Evolutionary conservation across 805 yeast species (phyloP).

Genomic region (Ogataea polymorpha): DNA sequence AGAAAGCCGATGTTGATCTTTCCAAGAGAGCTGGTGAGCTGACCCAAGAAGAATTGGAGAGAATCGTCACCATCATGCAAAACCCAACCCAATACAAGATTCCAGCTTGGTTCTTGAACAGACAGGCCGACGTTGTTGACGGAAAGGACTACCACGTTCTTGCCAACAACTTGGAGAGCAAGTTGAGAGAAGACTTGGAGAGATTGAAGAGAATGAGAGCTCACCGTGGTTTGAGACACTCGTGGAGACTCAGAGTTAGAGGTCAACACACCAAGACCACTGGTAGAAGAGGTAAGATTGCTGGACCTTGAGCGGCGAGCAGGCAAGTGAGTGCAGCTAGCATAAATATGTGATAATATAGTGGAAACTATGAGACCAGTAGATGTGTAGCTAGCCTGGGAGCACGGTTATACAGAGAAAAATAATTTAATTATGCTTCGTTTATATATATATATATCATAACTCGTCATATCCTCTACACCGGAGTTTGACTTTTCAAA

Average conservation of each 20-base stretch:
- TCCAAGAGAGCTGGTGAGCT: constrained; percentile 99
- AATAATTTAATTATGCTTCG: background rate
- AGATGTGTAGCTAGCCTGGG: background rate
- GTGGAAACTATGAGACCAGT: background rate
- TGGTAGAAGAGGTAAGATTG: constrained; percentile 84
- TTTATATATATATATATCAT: background rate
- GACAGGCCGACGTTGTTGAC: constrained; percentile 97
- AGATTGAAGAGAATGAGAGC: constrained; percentile 99
- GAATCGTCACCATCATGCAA: constrained; percentile 99
- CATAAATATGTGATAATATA: constrained; percentile 1
- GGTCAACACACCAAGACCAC: constrained; percentile 99
- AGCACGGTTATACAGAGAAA: background rate
- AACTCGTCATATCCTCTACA: background rate
- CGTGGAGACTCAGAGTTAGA: constrained; percentile 99
- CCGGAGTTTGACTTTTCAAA: constrained; percentile 24
- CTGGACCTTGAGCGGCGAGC: constrained; percentile 29
- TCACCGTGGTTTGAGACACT: constrained; percentile 99
- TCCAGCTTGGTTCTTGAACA: constrained; percentile 99
- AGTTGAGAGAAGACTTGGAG: constrained; percentile 99
- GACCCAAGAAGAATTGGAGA: constrained; percentile 99
- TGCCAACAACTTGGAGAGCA: constrained; percentile 98
- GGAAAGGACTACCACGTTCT: constrained; percentile 99
- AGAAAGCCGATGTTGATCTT: constrained; percentile 99
- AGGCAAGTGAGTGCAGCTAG: constrained; percentile 1
- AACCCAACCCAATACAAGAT: constrained; percentile 99